Base-by-base conservation (phyloP, 2,329 filamentous ascomycete genomes). In the Didymella lethalis region DNA sequence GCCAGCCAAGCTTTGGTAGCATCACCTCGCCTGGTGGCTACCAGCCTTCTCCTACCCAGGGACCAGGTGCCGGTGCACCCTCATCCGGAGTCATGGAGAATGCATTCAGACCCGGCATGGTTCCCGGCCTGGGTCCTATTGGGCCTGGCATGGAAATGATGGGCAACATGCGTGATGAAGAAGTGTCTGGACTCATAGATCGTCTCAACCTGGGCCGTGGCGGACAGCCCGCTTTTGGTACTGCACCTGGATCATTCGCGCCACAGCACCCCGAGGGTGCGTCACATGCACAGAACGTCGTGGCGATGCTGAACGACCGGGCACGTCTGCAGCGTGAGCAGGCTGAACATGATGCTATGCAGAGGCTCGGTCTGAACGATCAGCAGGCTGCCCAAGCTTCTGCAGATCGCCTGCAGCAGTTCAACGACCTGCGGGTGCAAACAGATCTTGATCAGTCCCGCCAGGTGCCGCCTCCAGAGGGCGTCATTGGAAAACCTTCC, bases 1-100 rank as follows among this genome's bases (percentile, higher is more conserved):
- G 93, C 74, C 95, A 99, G 78, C 94, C 94, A 23, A 98, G 94
- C 79, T 97, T 95, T 74, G 92, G 94, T 18, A 97, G 91, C 78
- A 96, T 99, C 65, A 88, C 92, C 2, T 96, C 93, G n/a, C 93
- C 93, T 2, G 86, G 90, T 57, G 88, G 87, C 11, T 89, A 87
- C 71, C 86, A 88, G 67, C 83, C 85, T 52, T 83, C 86, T 62
- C 83, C 82, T 57, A 87, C 81, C 72, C 84, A 85, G 64, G 78
- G 71, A 26, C 75, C 79, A n/a, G 79, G 84, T 16, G 79, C 84
- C 16, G 74, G 70, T 46, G 69, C 70, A 38, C 55, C 70, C 43
- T 82, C 85, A 6, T 81, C 86, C 34, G 86, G 86, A 36, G 93
- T 93, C 75, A 92, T 92, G 67, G 92, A 96, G 68, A 83, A 81